Base-by-base conservation (phyloP, 148 eudicot species). In the Rhododendron kiyosumense region DNA sequence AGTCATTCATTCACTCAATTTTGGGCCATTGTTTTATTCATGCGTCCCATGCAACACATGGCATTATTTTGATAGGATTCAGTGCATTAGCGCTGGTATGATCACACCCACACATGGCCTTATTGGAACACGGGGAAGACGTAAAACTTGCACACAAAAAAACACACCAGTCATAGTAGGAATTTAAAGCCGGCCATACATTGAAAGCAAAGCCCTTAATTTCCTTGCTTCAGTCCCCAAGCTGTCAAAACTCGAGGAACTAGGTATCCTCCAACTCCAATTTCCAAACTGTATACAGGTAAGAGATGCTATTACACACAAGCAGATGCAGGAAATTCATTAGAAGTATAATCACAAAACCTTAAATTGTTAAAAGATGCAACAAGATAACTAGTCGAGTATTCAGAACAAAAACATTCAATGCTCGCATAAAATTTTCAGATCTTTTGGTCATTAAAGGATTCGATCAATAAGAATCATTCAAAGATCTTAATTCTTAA, bases 261-360 rank as follows among this genome's bases (percentile, higher is more conserved):
- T 84, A 2, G 98, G 95, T 88, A 97, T 82, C 90, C 99, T 94
- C 99, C 99, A 97, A 88, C 92, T 93, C 99, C 99, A 97, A 83
- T 97, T 97, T 84, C 99, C 99, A 63, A 85, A 91, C 98, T 95
- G 91, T 59, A 65, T 22, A 84, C 49, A 71, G 3, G 7, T 7
- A 78, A 84, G 38, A 41, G 0, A 24, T 5, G 4, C 32, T 9
- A 46, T 41, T 9, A 46, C 41, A 24, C 86, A 65, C 38, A 78
- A 7, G 79, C 32, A 82, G 28, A 7, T 17, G 18, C 12, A 28
- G 77, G 79, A 86, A 71, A 86, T 63, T 43, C 18, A 41, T 54
- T 81, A 28, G 2, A 8, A 67, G 36, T 69, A 36, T 32, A 73
- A 52, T 26, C 1, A 4, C 30, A 43, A 69, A 28, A 63, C 11